Base-by-base conservation (phyloP, 371 early-diverging fungal genomes). In the Saksenaea oblongispora region DNA sequence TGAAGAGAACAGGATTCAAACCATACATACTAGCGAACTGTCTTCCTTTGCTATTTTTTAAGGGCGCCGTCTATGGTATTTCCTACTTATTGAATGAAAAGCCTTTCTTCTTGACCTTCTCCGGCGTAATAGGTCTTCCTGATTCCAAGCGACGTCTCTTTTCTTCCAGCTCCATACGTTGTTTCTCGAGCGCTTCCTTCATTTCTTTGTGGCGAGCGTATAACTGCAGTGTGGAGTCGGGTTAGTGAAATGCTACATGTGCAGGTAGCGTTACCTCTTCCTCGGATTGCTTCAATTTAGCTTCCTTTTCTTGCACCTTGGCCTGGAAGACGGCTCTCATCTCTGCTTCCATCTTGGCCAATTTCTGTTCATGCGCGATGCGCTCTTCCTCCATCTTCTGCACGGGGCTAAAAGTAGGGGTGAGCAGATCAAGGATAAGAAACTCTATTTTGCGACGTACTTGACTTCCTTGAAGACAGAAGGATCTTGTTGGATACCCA, bases 261-360 rank as follows among this genome's bases (percentile, higher is more conserved):
- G 24, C 36, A 41, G 11, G 31, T 31, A 31, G 7, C 3, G n/a
- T 68, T 78, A 88, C 86, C 76, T 98, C 98, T 69, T 96, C 95
- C 78, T 98, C 98, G 37, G 91, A 89, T 73, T 95, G 95, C 80
- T 95, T 96, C 67, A 98, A 82, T 84, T 97, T 97, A 58, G 89
- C 78, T 73, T 97, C 97, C 84, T 97, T 97, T 75, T 98, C 98
- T 54, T 94, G 91, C 14, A 97, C 97, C 84, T 98, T 97, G 64
- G 94, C 94, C 73, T 95, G 93, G 91, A 98, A 97, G 53, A 98
- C 96, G 14, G 91, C 85, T 74, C 93, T 92, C 98, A 98, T 97
- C 75, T 98, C 98, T 34, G 91, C 86, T 78, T 98, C 97, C 97
- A 98, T 95, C 86, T 97, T 95, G 64, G 88, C 85, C 85, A 98